Base-by-base conservation (phyloP, 768 basidiomycete species). In the Leccinellum rugosiceps region DNA sequence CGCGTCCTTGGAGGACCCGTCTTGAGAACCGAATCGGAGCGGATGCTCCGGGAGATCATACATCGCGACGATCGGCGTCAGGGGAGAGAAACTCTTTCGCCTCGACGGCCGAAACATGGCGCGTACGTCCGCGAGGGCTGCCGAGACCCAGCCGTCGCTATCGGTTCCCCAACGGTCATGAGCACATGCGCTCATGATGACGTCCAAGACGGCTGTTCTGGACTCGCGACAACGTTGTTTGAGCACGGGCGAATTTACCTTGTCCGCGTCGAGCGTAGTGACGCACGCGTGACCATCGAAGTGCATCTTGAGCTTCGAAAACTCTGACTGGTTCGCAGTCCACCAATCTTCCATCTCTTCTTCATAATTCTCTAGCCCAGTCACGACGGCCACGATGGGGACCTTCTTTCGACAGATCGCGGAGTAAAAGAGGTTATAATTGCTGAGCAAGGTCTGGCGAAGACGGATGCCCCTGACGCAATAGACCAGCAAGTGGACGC, bases 201-300 rank as follows among this genome's bases (percentile, higher is more conserved):
- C 13, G 38, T 59, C 45, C 50, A 64, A 60, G 8, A 71, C 50
- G 32, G 60, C 35, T 45, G 58, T 43, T 52, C 67, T 59, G 6
- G 74, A 73, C 34, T 61, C 71, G 34, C 52, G 55, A 59, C 68
- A 70, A 23, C 68, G 68, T 11, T 63, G 59, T 26, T 59, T 71
- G 60, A 70, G 65, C 17, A 58, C 32, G 11, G 70, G 70, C 8
- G 70, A 70, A 30, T 71, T 65, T 50, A 69, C 68, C 57, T 63
- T 69, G 57, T 67, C 60, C 3, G 50, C 55, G 34, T 69, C 59
- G 51, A 70, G 73, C 41, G 76, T 74, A 25, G 76, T 78, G 56
- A 78, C 68, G 56, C 75, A 77, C 6, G 75, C 76, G 54, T 75
- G 73, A 7, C 66, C 74, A 32, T 60, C 58, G 50, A 77, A 75